Base-by-base conservation (phyloP, 768 basidiomycete species). In the Termitomyces sp. region DNA sequence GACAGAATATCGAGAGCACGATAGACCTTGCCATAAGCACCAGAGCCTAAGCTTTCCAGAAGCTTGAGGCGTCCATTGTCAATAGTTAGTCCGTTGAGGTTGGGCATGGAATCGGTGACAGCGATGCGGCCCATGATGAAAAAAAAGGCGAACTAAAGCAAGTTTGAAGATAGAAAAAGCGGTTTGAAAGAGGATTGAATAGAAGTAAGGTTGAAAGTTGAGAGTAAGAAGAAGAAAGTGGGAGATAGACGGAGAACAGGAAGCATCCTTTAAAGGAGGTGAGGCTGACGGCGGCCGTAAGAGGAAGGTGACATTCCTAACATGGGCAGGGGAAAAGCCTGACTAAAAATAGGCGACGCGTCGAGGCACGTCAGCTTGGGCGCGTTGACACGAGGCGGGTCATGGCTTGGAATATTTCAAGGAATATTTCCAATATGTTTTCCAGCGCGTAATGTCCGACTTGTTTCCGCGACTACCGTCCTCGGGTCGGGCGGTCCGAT, bases 11-110 rank as follows among this genome's bases (percentile, higher is more conserved):
- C 85, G 49, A 85, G 67, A 29, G 88, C 90, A 53, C 81, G 78
- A 72, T 92, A 92, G 62, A 93, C 90, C 46, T 83, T 81, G 57
- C 90, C 89, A 57, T 89, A 91, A 10, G 87, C 83, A 21, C 92
- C 92, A 47, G 82, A 76, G 50, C 89, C 92, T 55, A 94, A 76
- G 53, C 77, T 75, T 58, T 82, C 78, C 58, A 82, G 67, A 61
- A 94, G 77, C 62, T 77, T 76, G 65, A 88, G 79, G 57, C 80
- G 83, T 59, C 83, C 84, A 59, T 78, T 72, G 70, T 83, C 82
- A 64, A 92, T 75, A 52, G 67, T 62, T 49, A 69, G 66, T 52
- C 81, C 82, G 45, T 77, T 71, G 63, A 85, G 79, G 61, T 83
- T 73, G 59, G 81, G 83, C 65, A 81, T 73, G 35, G 68, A 64